Conservation (phyloP, 495 filamentous ascomycete genomes). For the Penicillium chermesinum region DNA sequence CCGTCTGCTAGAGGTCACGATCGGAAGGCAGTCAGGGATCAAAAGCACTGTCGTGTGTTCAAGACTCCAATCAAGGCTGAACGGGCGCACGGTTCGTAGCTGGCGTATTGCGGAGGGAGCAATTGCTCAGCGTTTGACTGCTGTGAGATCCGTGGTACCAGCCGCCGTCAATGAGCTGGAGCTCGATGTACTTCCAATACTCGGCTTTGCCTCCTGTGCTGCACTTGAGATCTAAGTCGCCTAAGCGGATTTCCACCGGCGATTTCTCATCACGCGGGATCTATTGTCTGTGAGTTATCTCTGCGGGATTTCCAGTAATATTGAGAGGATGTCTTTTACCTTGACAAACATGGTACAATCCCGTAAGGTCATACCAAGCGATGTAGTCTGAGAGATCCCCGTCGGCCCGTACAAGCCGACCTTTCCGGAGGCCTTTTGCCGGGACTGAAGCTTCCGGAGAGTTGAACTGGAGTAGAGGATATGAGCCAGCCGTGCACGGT, state of each 20-base stretch:
- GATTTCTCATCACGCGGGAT: conserved; percentile 27
- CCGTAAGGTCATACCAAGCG: conserved; percentile 75
- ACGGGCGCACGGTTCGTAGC: not conserved
- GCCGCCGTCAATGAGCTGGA: conserved; percentile 57
- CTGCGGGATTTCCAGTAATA: not conserved
- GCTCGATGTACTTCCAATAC: conserved; percentile 69
- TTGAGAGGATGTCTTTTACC: conserved; percentile 32
- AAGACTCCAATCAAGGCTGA: not conserved
- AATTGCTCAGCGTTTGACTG: conserved; percentile 25
- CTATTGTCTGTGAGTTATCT: conserved; percentile 5
- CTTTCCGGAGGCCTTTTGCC: conserved; percentile 29
- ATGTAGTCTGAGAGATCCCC: conserved; percentile 29
- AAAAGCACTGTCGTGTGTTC: not conserved
- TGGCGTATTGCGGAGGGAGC: conserved; percentile 15
- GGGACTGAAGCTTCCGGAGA: conserved; percentile 28
- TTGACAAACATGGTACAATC: conserved; percentile 83
- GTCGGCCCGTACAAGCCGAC: conserved; percentile 37
- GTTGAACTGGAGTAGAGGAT: conserved; percentile 35
- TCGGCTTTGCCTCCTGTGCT: conserved; percentile 56
- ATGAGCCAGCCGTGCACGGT: conserved; percentile 30
- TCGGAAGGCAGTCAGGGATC: too few species aligned
- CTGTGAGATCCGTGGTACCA: conserved; percentile 60
- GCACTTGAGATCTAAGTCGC: conserved; percentile 87
- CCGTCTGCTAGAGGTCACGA: too few species aligned
- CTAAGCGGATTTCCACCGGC: conserved; percentile 66